Evolutionary conservation across 495 filamentous ascomycete genomes (phyloP).

Genomic region (Neurospora sp.): DNA sequence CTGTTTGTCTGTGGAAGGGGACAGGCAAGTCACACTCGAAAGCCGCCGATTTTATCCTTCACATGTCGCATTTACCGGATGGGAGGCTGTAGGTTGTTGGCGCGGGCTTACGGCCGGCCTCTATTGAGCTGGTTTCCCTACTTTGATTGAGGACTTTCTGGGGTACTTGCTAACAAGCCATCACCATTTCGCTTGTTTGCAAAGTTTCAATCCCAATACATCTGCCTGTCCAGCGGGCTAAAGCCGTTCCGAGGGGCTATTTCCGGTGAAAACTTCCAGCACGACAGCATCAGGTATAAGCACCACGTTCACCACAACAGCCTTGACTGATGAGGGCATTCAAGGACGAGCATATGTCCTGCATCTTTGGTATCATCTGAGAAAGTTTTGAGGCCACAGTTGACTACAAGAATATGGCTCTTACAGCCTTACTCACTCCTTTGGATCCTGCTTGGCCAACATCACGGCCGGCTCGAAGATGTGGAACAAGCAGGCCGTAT

Average conservation of each 20-base stretch:
- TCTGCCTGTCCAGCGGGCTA: not conserved
- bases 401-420: not conserved
- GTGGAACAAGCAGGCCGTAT: not conserved
- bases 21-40: not conserved
- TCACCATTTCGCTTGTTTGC: not conserved
- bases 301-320: not conserved
- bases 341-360: not conserved
- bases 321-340: not conserved
- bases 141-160: not conserved
- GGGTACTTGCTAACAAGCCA: not conserved
- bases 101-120: not conserved
- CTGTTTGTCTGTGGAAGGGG: not conserved
- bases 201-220: not conserved
- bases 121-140: not conserved
- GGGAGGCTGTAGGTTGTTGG: not conserved
- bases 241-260: not conserved
- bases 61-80: not conserved
- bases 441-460: not conserved
- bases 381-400: not conserved
- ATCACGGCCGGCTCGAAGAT: not conserved
- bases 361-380: not conserved
- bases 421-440: not conserved
- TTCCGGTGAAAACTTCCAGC: not conserved
- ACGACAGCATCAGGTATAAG: not conserved
- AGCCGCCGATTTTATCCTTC: not conserved